Base-by-base conservation (phyloP, 2,329 filamentous ascomycete species). In the Cercospora janseana region DNA sequence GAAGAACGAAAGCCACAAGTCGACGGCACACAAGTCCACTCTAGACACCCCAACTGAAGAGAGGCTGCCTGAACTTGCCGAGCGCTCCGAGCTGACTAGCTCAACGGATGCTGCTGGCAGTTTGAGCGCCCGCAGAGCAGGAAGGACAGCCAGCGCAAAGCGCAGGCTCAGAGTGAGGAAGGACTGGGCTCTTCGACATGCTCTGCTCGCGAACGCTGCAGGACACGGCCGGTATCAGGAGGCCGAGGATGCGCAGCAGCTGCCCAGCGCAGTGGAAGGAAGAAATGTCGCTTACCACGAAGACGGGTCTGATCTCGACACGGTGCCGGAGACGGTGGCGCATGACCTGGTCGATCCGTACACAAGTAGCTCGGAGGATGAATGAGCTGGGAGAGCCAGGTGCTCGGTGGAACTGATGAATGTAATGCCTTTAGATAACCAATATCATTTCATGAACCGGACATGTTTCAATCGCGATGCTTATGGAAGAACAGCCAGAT, bases 1-100 rank as follows among this genome's bases (percentile, higher is more conserved):
- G 16, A 26, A 10, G 4, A 13, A 16, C 15, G 13, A 9, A 34
- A 16, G 20, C 21, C 28, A 29, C 41, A 44, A 44, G 15, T 21
- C 23, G 20, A 44, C 20, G 27, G 26, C 18, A 18, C 26, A 27
- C 13, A 18, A 31, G 32, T 9, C 27, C 18, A 27, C 41, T 13
- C 41, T 31, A 13, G 26, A 31, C 13, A 27, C 41, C 26, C 41
- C 32, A 9, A 28, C 24, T n/a, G 26, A 29, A 20, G 8, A 7
- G 23, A 31, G 41, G 41, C 41, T 29, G 41, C 41, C 24, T 44
- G 41, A 44, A 31, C 8, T 29, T 18, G 18, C 27, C 41, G 41
- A 44, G 41, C 41, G 41, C 41, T 44, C 41, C 41, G 27, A 44
- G 41, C 41, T 44, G 21, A 44, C 41, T 15, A 31, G 41, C 41